These are phyloP conservation scores for Lindgomyces ingoldianus DNA, from an alignment of 495 filamentous ascomycete genomes.

Conservation along the genomic window DNA sequence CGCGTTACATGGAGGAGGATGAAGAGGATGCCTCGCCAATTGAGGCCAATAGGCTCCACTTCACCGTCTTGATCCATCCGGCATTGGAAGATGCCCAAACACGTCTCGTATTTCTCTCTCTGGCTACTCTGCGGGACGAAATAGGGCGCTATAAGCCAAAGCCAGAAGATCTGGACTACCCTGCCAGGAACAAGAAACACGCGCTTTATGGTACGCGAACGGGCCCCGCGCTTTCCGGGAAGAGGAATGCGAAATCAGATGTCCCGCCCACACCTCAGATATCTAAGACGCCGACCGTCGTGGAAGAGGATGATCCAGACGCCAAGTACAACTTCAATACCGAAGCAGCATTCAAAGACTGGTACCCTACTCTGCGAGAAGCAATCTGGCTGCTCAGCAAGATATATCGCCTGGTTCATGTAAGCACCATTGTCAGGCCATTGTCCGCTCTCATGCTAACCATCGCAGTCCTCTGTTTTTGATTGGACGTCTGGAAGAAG, in stretches of 20 bases:
- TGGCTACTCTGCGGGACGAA: slow-evolving; percentile 66
- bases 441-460: slow-evolving; percentile 33
- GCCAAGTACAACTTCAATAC: slow-evolving; percentile 38
- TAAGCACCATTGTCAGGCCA: slow-evolving; percentile 47
- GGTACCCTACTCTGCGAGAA: slow-evolving; percentile 71
- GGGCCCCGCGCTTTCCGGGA: slow-evolving; percentile 45
- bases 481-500: no score
- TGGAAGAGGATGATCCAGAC: slow-evolving; percentile 51
- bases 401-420: slow-evolving; percentile 82
- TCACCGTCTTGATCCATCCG: slow-evolving; percentile 64
- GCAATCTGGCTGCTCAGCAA: slow-evolving; percentile 80
- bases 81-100: slow-evolving; percentile 75
- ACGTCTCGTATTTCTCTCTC: slow-evolving; percentile 67
- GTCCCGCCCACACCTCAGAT: slow-evolving; percentile 50
- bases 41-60: slow-evolving; percentile 63
- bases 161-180: slow-evolving; percentile 69
- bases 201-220: slow-evolving; percentile 51
- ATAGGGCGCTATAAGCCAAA: slow-evolving; percentile 71
- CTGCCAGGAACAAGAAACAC: slow-evolving; percentile 52
- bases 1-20: slow-evolving; percentile 75
- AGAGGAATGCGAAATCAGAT: slow-evolving; percentile 46
- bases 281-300: slow-evolving; percentile 55
- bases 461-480: slow-evolving; percentile 69
- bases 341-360: slow-evolving; percentile 52
- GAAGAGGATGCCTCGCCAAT: slow-evolving; percentile 52